Evolutionary conservation across 768 basidiomycete species (phyloP).

Genomic region (Suillus subluteus): DNA sequence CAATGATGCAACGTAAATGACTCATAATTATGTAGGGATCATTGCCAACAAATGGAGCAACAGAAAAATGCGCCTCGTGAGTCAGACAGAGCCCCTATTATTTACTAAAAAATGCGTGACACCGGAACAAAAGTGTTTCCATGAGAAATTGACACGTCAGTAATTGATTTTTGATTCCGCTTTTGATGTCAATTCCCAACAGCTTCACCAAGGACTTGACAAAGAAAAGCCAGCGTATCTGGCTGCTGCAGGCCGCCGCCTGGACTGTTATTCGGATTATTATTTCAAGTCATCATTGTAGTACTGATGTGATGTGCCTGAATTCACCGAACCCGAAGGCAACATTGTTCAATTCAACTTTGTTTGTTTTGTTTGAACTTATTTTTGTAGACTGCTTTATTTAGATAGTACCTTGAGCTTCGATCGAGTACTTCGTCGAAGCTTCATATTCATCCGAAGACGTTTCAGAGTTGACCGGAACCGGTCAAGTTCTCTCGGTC

Average conservation of each 20-base stretch:
- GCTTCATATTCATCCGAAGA: neutral
- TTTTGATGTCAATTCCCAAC: neutral
- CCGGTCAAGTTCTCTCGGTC: neutral
- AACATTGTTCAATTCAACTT: no score
- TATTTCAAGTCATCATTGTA: no score
- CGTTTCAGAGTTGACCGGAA: neutral
- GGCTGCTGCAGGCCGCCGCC: no score
- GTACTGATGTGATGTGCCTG: no score
- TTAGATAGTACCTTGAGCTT: conserved; percentile 1
- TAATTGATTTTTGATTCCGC: neutral
- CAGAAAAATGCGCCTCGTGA: no score
- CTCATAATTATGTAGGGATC: neutral
- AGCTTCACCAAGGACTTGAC: neutral
- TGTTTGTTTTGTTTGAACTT: neutral
- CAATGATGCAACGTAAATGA: neutral
- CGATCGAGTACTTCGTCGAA: conserved; percentile 1
- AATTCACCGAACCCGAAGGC: no score
- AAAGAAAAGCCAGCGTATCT: neutral
- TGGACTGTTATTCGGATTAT: no score
- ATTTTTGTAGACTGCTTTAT: neutral
- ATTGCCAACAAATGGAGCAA: neutral
- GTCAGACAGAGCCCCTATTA: neutral
- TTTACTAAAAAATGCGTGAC: neutral
- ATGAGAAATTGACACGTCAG: conserved; percentile 12
- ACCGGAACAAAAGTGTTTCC: neutral